A percentile compares a stretch with the other conserved stretches of the same genome.
These are phyloP conservation scores for Cinnamomum chago DNA, from an alignment of 164 flowering plant species.

Conservation along the genomic window DNA sequence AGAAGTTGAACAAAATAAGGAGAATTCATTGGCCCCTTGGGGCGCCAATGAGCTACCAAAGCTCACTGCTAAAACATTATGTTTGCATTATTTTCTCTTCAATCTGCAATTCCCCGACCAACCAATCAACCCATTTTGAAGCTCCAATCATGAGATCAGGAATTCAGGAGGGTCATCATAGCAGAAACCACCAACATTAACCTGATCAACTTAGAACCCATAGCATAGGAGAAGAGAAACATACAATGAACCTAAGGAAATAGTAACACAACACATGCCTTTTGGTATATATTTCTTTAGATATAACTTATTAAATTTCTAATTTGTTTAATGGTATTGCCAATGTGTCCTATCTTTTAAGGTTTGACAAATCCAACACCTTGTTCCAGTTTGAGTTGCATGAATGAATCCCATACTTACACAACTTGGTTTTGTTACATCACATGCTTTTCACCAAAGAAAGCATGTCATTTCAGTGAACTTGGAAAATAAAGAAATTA, in stretches of 20 bases:
- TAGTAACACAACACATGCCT: no score
- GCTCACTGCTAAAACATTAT: no score
- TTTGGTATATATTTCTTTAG: not conserved
- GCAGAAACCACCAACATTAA: not conserved
- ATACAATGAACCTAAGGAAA: no score
- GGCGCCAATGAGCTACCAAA: no score
- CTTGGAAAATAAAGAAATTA: no score
- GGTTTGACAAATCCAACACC: not conserved
- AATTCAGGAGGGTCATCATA: not conserved
- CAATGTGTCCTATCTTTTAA: not conserved
- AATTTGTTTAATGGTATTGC: not conserved
- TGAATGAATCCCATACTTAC: no score
- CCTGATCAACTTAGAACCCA: not conserved
- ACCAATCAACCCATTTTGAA: not conserved
- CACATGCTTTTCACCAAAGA: not conserved
- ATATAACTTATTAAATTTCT: no score
- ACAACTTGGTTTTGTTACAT: not conserved
- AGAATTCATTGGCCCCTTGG: no score
- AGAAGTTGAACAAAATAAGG: no score
- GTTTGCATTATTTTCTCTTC: no score
- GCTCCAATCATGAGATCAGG: not conserved
- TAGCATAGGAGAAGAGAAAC: not conserved
- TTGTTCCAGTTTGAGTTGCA: not conserved
- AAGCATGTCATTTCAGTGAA: not conserved
- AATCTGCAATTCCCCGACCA: not conserved